A percentile compares a stretch with the other conserved stretches of the same genome.
These are phyloP conservation scores for Agrocybe praecox DNA, from an alignment of 768 basidiomycete genomes.

Conservation along the genomic window DNA sequence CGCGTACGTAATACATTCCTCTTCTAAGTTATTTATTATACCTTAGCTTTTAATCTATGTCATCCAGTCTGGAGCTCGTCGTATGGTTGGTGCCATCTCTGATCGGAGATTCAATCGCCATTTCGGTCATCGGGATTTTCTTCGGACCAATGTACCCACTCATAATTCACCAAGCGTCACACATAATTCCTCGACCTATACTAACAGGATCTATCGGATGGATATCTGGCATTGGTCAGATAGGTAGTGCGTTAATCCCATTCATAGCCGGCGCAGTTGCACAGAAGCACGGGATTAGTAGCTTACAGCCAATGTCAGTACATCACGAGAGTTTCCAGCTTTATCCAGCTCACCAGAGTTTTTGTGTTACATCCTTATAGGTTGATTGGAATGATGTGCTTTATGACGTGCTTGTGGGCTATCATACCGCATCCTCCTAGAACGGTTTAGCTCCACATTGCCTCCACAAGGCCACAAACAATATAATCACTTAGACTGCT, in stretches of 20 bases:
- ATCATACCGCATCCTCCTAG: constrained; percentile 35
- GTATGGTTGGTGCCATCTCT: constrained; percentile 38
- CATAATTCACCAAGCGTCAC: constrained; percentile 65
- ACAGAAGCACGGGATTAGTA: constrained; percentile 55
- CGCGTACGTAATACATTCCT: constrained; percentile 30
- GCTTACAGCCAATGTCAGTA: constrained; percentile 61
- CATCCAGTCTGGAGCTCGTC: background rate
- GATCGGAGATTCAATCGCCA: constrained; percentile 58
- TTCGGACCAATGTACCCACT: constrained; percentile 76
- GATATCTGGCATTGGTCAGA: constrained; percentile 65
- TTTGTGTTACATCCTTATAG: constrained; percentile 27
- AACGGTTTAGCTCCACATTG: no score
- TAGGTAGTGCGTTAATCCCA: constrained; percentile 68
- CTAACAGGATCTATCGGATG: constrained; percentile 64
- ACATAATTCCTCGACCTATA: constrained; percentile 68
- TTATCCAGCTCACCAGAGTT: no score
- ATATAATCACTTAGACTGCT: no score
- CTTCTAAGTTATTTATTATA: background rate
- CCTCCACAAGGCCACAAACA: no score
- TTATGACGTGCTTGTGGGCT: constrained; percentile 55
- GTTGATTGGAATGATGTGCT: constrained; percentile 58
- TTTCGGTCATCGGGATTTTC: constrained; percentile 62
- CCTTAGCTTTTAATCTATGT: no score
- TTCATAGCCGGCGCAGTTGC: constrained; percentile 72
- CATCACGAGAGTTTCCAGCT: background rate